A percentile compares a stretch with the other conserved stretches of the same genome.
Conservation (phyloP, 805 yeast genomes). For the Candida andamanensis region DNA sequence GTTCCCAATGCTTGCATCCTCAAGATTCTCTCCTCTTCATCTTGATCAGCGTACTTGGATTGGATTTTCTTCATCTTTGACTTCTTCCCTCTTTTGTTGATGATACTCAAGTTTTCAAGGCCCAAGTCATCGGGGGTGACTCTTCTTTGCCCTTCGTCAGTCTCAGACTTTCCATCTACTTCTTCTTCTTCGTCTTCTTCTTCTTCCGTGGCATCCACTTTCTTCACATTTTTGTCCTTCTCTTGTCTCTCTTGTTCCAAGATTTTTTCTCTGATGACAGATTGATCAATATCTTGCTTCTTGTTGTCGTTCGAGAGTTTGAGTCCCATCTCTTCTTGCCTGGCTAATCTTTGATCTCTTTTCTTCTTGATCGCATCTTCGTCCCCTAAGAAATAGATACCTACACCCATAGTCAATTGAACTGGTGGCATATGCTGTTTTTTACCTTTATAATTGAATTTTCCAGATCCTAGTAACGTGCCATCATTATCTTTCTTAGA, state of each 20-base stretch:
- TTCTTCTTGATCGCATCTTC: conserved; percentile 43
- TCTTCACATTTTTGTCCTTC: conserved; percentile 5
- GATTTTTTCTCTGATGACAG: conserved; percentile 10
- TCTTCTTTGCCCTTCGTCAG: conserved; percentile 1
- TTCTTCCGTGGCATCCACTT: conserved; percentile 1
- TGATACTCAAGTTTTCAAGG: conserved; percentile 7
- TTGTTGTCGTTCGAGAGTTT: conserved; percentile 29
- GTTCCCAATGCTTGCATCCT: conserved; percentile 85
- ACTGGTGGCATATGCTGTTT: conserved; percentile 67
- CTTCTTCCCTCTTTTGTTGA: conserved; percentile 67
- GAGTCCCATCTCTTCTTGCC: conserved; percentile 36
- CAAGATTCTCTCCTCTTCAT: conserved; percentile 73
- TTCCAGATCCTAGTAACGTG: conserved; percentile 54
- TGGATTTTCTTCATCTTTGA: conserved; percentile 79
- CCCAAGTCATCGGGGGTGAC: conserved; percentile 4
- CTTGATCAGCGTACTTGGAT: conserved; percentile 83
- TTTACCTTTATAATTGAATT: conserved; percentile 49
- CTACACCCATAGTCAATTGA: conserved; percentile 89
- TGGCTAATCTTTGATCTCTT: conserved; percentile 21
- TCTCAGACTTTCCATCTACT: background rate
- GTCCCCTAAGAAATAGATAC: conserved; percentile 67
- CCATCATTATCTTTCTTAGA: conserved; percentile 66
- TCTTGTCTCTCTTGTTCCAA: conserved; percentile 9
- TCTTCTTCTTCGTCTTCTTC: background rate
- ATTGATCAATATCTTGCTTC: conserved; percentile 31